Conservation (phyloP, 1,139 yeast genomes). For the Taphrina sp. region DNA sequence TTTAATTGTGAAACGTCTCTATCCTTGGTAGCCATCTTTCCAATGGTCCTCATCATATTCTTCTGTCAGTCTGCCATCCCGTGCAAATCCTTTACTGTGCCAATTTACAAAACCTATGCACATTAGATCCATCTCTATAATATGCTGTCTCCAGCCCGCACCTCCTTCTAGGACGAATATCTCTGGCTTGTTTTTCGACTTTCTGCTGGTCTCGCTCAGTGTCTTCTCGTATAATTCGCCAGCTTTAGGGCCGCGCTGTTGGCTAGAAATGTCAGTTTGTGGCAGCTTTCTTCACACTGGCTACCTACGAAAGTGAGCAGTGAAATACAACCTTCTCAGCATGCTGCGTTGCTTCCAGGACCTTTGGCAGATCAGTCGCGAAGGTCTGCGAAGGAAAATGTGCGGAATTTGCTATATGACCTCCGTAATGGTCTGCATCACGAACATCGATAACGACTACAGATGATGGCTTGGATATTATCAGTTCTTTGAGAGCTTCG, state of each 20-base stretch:
- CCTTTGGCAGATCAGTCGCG: constrained; percentile 48
- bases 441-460: constrained; percentile 79
- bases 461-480: neutral
- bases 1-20: neutral
- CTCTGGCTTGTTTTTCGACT: constrained; percentile 51
- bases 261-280: too few relatives aligned
- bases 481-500: too few relatives aligned
- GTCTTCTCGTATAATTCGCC: constrained; percentile 56
- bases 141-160: too few relatives aligned
- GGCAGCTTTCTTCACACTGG: too few relatives aligned
- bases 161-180: constrained; percentile 76
- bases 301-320: constrained; percentile 49
- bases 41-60: constrained; percentile 38
- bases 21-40: constrained; percentile 30
- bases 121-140: too few relatives aligned
- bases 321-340: constrained; percentile 58
- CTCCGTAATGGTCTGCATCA: constrained; percentile 74
- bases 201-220: constrained; percentile 45
- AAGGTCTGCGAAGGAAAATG: constrained; percentile 63
- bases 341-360: constrained; percentile 39
- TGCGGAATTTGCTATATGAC: constrained; percentile 64
- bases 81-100: constrained; percentile 68
- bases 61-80: constrained; percentile 64
- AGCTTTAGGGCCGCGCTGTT: constrained; percentile 85
- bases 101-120: constrained; percentile 69